These are phyloP conservation scores for Aschersonia sp. DNA, from an alignment of 2,329 filamentous ascomycete species.

Conservation along the genomic window DNA sequence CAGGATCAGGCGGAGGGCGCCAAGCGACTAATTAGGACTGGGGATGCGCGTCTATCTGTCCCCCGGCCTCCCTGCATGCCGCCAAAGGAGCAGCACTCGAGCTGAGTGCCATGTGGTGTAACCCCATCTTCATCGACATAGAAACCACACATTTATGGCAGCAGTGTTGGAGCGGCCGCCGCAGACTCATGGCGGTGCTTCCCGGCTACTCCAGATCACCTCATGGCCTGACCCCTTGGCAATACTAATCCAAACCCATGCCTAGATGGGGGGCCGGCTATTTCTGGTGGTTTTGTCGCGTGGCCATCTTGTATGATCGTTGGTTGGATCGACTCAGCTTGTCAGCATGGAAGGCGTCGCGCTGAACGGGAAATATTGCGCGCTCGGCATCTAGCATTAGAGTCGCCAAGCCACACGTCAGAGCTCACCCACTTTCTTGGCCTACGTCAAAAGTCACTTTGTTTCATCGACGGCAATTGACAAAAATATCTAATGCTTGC, in stretches of 20 bases:
- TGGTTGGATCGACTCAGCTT: too few species aligned
- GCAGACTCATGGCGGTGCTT: too few species aligned
- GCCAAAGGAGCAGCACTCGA: background rate
- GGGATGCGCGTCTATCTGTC: background rate
- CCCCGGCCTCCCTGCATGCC: background rate
- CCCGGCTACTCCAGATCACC: background rate
- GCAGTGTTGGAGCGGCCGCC: too few species aligned
- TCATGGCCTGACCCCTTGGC: background rate
- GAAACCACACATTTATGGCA: too few species aligned
- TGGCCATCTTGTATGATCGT: background rate
- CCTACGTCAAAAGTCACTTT: too few species aligned
- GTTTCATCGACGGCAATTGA: background rate
- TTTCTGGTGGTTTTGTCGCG: background rate
- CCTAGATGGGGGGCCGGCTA: background rate
- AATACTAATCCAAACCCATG: background rate
- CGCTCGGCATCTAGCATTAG: too few species aligned
- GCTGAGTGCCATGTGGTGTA: too few species aligned
- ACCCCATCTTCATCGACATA: too few species aligned
- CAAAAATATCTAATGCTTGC: background rate
- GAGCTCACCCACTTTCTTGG: too few species aligned
- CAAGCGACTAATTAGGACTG: background rate
- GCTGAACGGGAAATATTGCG: too few species aligned
- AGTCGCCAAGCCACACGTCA: too few species aligned
- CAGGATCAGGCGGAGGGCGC: conserved; percentile 1
- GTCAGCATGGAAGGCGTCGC: too few species aligned